phyloP scores from a whole-genome alignment of 2,329 filamentous ascomycete species.

The Aphanocladium album region DNA sequence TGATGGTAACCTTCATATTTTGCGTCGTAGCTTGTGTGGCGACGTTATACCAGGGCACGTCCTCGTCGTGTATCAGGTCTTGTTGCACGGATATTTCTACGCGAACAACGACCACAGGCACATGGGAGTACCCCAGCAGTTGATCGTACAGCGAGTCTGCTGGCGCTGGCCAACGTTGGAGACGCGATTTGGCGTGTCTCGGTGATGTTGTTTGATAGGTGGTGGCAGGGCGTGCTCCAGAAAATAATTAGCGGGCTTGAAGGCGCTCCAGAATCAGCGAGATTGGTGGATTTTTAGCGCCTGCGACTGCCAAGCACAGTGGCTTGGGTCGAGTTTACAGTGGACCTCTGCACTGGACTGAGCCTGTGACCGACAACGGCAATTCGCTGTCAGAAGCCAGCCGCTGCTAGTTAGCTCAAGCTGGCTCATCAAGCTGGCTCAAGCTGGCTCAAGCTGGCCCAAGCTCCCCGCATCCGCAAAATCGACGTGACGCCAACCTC shows the following conservation, averaged over 20 bases:
- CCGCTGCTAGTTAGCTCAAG: no score
- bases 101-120: not conserved
- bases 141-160: not conserved
- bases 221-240: not conserved
- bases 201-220: not conserved
- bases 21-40: not conserved
- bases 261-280: not conserved
- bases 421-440: no score
- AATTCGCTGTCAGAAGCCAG: not conserved
- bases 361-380: not conserved
- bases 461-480: constrained; percentile 21
- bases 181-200: constrained; percentile 3
- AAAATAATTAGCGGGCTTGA: not conserved
- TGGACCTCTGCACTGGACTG: not conserved
- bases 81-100: not conserved
- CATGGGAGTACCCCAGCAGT: not conserved
- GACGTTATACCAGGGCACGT: no score
- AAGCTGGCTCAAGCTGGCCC: constrained; percentile 16
- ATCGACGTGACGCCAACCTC: constrained; percentile 6
- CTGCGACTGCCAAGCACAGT: no score
- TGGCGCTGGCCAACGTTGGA: not conserved
- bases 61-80: not conserved
- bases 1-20: constrained; percentile 91
- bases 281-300: no score
- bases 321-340: no score